Evolutionary conservation across 768 basidiomycete genomes (phyloP), one percentile per base, ranked within the genome.

Genomic region (Boletus reticuloceps): DNA sequence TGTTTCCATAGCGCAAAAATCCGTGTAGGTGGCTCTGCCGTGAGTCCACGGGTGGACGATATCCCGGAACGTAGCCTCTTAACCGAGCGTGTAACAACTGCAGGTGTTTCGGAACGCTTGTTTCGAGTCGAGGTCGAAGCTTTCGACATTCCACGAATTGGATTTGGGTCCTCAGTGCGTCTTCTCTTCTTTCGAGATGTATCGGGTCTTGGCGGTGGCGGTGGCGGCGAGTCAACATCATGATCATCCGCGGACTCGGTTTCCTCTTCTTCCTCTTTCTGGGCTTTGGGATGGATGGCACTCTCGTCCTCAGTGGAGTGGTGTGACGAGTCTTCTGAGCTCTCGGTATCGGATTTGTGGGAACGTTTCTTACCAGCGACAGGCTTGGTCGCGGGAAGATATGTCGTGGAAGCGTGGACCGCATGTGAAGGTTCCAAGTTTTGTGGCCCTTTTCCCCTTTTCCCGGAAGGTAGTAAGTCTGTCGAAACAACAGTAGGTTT

Each of bases 1-100:
- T 72, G 69, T 57, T 75, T 80, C 88, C 87, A 89, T 12, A 85
- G 64, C 10, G 86, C 88, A 60, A 88, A 84, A n/a, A 91, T 85
- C 6, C 82, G 81, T 13, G 84, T 86, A 20, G 79, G 73, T 7
- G 58, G 53, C 38, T 63, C 61, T 31, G 37, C 42, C 16, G 58
- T 34, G 32, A 48, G 39, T 19, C 51, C 58, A 37, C 62, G 64
- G 11, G 47, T 51, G 34, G 71, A 67, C 14, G 70, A 69, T 17
- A 60, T 31, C n/a, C 64, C 71, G 27, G 78, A 78, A 44, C 78
- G 75, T 39, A 77, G 54, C 29, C 72, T 74, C 61, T 76, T 79
- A 17, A 63, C 64, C 49, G 72, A 72, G 40, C 73, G 74, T 19
- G 69, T 69, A 20, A 58, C 51, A 11, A 72, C 64, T 8, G 70